Conservation (phyloP, 2,329 filamentous ascomycete species). For the Orbilia brochopaga region DNA sequence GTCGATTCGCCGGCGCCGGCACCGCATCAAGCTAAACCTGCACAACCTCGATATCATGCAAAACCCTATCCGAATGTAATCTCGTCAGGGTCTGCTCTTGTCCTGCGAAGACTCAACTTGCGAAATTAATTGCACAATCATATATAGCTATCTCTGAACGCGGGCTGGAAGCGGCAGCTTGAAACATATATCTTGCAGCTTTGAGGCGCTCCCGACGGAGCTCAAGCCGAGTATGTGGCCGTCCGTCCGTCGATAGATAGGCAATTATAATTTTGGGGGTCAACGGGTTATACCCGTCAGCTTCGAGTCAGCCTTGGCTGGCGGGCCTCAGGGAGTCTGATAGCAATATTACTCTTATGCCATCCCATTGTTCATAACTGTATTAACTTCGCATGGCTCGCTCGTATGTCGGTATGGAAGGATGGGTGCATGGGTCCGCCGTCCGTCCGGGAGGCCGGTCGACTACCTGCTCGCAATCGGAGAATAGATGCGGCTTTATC, state of each 20-base stretch:
- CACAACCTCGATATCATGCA: no score
- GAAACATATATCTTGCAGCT: constrained; percentile 37
- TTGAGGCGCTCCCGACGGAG: constrained; percentile 35
- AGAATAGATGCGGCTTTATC: background rate
- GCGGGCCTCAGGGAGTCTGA: no score
- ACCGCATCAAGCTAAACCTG: no score
- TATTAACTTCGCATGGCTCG: no score
- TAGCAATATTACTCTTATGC: background rate
- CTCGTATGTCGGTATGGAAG: no score
- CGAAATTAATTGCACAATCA: no score
- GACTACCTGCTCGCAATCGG: background rate
- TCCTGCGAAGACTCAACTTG: background rate
- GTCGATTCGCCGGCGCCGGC: no score
- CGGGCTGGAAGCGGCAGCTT: constrained; percentile 21
- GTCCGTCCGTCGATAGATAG: constrained; percentile 2
- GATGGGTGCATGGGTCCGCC: background rate
- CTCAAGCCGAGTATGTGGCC: constrained; percentile 49
- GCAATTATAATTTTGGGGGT: no score
- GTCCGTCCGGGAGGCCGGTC: background rate
- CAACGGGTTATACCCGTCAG: background rate
- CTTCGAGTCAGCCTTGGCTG: background rate
- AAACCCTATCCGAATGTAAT: no score
- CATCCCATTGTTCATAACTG: background rate
- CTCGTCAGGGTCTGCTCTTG: no score
- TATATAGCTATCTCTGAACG: background rate